Conservation (phyloP, 768 basidiomycete genomes). For the Termitomyces sp. region DNA sequence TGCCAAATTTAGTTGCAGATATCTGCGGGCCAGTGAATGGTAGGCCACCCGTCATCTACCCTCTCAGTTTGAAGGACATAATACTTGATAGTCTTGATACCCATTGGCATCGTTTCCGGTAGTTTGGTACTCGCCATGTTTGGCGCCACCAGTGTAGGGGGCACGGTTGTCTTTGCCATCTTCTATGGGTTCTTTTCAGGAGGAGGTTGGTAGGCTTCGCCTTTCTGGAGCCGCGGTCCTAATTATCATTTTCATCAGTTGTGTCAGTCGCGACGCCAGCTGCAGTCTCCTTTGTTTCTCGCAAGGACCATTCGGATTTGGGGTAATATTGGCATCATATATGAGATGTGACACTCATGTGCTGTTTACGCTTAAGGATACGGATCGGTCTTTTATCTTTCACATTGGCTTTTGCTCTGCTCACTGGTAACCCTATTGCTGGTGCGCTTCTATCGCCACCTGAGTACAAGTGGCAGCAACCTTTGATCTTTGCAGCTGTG, state of each 20-base stretch:
- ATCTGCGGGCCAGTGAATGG: constrained; percentile 44
- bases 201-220: constrained; percentile 30
- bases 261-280: constrained; percentile 36
- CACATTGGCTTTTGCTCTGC: constrained; percentile 35
- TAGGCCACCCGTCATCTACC: constrained; percentile 14
- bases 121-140: constrained; percentile 47
- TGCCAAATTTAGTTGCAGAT: constrained; percentile 53
- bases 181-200: constrained; percentile 56
- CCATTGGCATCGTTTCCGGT: constrained; percentile 33
- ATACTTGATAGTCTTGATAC: constrained; percentile 33
- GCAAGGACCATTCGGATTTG: constrained; percentile 37
- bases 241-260: constrained; percentile 20
- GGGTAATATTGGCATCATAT: constrained; percentile 25
- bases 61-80: background rate
- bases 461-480: constrained; percentile 33
- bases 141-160: constrained; percentile 35
- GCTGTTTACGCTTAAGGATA: constrained; percentile 21
- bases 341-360: background rate
- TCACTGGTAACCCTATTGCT: constrained; percentile 48
- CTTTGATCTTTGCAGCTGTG: constrained; percentile 42
- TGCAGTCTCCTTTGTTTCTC: constrained; percentile 33
- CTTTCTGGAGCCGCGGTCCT: background rate
- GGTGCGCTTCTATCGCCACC: constrained; percentile 41
- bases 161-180: constrained; percentile 39
- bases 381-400: constrained; percentile 45